phyloP scores from a whole-genome alignment of 2,329 filamentous ascomycete species.

The Fusarium torulosum region DNA sequence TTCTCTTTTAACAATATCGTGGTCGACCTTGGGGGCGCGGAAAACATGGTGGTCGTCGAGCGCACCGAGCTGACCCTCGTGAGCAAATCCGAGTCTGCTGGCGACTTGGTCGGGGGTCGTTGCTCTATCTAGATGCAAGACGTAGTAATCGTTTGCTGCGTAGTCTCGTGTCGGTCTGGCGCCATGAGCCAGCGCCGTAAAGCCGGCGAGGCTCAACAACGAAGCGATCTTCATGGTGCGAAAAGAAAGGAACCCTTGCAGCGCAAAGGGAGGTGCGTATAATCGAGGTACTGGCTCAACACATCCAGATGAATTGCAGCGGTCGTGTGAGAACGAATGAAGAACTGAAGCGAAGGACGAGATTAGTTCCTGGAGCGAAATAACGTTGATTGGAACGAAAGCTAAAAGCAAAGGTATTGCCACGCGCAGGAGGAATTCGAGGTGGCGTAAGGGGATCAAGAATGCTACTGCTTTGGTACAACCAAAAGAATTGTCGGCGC shows the following conservation, averaged over 20 bases:
- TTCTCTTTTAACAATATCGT: conserved; percentile 69
- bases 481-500: conserved; percentile 21
- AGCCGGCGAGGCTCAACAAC: conserved; percentile 65
- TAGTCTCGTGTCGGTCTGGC: conserved; percentile 75
- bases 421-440: conserved; percentile 25
- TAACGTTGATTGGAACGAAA: conserved; percentile 6
- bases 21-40: conserved; percentile 72
- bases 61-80: conserved; percentile 85
- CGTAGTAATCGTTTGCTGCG: conserved; percentile 89
- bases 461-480: conserved; percentile 17
- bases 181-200: conserved; percentile 63
- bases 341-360: conserved; percentile 6
- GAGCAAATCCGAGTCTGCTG: conserved; percentile 76
- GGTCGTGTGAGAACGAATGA: conserved; percentile 18
- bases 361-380: conserved; percentile 18
- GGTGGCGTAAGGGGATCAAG: conserved; percentile 13
- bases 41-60: conserved; percentile 89
- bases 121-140: conserved; percentile 80
- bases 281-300: conserved; percentile 33
- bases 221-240: conserved; percentile 64
- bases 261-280: conserved; percentile 39
- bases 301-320: conserved; percentile 41
- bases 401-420: conserved; percentile 23
- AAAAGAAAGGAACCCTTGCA: conserved; percentile 31
- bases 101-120: conserved; percentile 78